Evolutionary conservation across 2,329 filamentous ascomycete species (phyloP).

Genomic region (Tothia fuscella): DNA sequence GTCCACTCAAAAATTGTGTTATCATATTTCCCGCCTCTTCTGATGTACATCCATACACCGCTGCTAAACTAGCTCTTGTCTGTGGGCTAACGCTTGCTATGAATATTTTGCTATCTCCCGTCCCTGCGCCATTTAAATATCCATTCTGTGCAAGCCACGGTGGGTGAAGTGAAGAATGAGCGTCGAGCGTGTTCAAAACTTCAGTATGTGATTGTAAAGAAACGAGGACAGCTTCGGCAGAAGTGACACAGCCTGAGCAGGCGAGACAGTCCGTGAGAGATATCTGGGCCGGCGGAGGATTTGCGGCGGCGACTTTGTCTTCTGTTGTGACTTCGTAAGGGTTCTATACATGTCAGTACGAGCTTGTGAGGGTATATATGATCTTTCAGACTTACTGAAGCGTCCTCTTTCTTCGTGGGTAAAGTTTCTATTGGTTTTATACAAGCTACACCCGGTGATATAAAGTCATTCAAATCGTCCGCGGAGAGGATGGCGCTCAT

Average conservation of each 20-base stretch:
- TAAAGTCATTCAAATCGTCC: constrained; percentile 98
- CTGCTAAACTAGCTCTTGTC: constrained; percentile 76
- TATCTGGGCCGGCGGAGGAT: constrained; percentile 70
- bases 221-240: constrained; percentile 92
- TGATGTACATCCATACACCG: constrained; percentile 65
- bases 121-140: constrained; percentile 11
- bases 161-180: constrained; percentile 33
- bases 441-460: constrained; percentile 91
- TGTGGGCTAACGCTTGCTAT: constrained; percentile 91
- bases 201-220: constrained; percentile 89
- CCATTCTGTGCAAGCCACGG: constrained; percentile 21
- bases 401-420: constrained; percentile 42
- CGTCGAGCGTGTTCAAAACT: constrained; percentile 71
- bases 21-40: constrained; percentile 70
- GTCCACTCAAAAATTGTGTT: constrained; percentile 62
- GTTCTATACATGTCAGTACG: constrained; percentile 38
- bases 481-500: constrained; percentile 98
- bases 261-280: constrained; percentile 95
- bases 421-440: constrained; percentile 96
- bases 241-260: constrained; percentile 95
- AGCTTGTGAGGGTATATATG: constrained; percentile 12
- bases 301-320: constrained; percentile 49
- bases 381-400: too few species aligned
- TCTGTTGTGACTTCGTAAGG: constrained; percentile 86
- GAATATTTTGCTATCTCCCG: constrained; percentile 57